phyloP scores from a whole-genome alignment of 441 rosid genomes.

The Bocquillonia castaneifolia region DNA sequence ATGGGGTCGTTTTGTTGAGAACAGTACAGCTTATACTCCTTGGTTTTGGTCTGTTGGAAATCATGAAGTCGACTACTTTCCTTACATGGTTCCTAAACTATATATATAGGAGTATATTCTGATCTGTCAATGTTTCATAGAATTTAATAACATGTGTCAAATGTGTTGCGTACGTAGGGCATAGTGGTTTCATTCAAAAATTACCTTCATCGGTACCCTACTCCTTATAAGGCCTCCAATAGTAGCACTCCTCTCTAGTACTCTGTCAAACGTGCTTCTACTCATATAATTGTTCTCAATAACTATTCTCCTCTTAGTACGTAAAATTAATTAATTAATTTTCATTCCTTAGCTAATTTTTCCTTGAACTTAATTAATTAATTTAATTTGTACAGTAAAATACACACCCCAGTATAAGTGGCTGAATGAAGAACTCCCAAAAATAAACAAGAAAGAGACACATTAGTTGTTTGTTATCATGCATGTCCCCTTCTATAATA shows the following conservation, averaged over 20 bases:
- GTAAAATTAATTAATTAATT: too few species aligned
- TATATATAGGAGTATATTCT: too few species aligned
- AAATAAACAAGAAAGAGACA: constrained; percentile 32
- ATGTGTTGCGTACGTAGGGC: too few species aligned
- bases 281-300: constrained; percentile 49
- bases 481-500: constrained; percentile 35
- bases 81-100: constrained; percentile 58
- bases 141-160: too few species aligned
- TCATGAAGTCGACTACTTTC: constrained; percentile 62
- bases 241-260: constrained; percentile 52
- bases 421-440: constrained; percentile 32
- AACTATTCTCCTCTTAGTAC: constrained; percentile 61
- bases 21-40: constrained; percentile 52
- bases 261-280: constrained; percentile 52
- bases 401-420: constrained; percentile 39
- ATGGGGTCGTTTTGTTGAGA: constrained; percentile 58
- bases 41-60: constrained; percentile 65
- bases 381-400: constrained; percentile 32
- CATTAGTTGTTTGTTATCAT: constrained; percentile 37
- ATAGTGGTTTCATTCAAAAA: constrained; percentile 45
- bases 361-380: too few species aligned
- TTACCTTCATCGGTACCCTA: constrained; percentile 43
- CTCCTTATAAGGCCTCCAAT: constrained; percentile 44
- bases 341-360: too few species aligned
- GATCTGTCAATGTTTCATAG: too few species aligned